phyloP scores from a whole-genome alignment of 106 monocot genomes.

The Narthecium ossifragum region DNA sequence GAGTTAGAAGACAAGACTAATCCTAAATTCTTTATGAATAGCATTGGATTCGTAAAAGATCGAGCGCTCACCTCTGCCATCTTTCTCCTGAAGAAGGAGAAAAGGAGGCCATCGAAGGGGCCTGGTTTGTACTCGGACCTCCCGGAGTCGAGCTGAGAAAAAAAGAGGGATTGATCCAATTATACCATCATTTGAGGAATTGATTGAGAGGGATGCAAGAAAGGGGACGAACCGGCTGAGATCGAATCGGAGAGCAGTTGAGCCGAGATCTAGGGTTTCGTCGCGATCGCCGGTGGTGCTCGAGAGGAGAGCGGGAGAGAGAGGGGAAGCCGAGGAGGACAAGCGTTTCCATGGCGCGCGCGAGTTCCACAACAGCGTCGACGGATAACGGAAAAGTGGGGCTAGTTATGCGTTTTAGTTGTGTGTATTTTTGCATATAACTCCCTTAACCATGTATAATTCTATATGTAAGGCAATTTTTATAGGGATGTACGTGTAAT shows the following conservation, averaged over 20 bases:
- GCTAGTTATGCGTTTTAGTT: no score
- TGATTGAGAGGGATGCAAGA: not conserved
- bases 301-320: not conserved
- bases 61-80: slow-evolving; percentile 68
- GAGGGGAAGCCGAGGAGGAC: not conserved
- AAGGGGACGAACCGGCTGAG: slow-evolving; percentile 7
- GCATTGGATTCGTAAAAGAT: not conserved
- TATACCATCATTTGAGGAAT: not conserved
- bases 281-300: not conserved
- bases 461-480: no score
- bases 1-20: no score
- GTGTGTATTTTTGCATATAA: no score
- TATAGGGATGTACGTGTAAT: no score
- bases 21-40: not conserved
- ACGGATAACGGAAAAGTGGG: no score
- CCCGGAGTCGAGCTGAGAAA: slow-evolving; percentile 5
- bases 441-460: no score
- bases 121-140: slow-evolving; percentile 37
- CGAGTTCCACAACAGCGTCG: no score
- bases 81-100: slow-evolving; percentile 51
- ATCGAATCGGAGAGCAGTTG: slow-evolving; percentile 6
- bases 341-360: slow-evolving; percentile 7
- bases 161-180: not conserved
- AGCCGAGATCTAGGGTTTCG: slow-evolving; percentile 6
- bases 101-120: slow-evolving; percentile 31